Conservation (phyloP, 495 filamentous ascomycete genomes). For the Aspergillus indologenus region DNA sequence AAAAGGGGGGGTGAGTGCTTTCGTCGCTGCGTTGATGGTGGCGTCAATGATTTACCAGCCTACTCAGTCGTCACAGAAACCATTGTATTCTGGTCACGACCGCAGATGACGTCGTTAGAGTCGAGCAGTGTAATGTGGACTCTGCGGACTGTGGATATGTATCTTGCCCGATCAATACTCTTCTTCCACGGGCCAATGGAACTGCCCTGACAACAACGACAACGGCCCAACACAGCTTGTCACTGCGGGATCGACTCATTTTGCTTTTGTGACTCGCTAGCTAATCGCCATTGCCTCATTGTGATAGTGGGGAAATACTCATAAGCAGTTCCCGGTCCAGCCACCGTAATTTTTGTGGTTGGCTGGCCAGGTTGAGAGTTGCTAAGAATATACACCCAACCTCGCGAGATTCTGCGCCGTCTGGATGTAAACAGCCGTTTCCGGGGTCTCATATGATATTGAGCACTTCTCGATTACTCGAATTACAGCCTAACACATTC, state of each 20-base stretch:
- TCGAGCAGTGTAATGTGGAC: background rate
- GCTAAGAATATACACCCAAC: slow-evolving; percentile 20
- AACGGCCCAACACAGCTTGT: background rate
- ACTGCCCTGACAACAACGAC: slow-evolving; percentile 2
- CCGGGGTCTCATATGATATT: background rate
- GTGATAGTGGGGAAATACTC: slow-evolving; percentile 9
- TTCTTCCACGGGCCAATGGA: background rate
- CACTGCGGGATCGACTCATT: slow-evolving; percentile 1
- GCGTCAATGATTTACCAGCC: background rate
- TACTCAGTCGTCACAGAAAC: slow-evolving; percentile 2
- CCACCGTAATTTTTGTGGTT: slow-evolving; percentile 25
- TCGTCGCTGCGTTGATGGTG: slow-evolving; percentile 1
- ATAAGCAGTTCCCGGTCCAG: slow-evolving; percentile 20
- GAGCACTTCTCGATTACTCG: background rate
- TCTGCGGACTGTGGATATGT: background rate
- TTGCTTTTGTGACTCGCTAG: background rate
- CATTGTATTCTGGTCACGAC: background rate
- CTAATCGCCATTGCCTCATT: slow-evolving; percentile 13
- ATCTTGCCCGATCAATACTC: background rate
- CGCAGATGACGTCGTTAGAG: slow-evolving; percentile 2
- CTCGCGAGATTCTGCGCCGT: slow-evolving; percentile 6
- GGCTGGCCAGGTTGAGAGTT: background rate
- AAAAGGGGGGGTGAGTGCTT: slow-evolving; percentile 1
- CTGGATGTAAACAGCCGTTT: background rate
- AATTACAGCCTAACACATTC: background rate